Base-by-base conservation (phyloP, 257 asterid species). In the Jacaranda copaia region DNA sequence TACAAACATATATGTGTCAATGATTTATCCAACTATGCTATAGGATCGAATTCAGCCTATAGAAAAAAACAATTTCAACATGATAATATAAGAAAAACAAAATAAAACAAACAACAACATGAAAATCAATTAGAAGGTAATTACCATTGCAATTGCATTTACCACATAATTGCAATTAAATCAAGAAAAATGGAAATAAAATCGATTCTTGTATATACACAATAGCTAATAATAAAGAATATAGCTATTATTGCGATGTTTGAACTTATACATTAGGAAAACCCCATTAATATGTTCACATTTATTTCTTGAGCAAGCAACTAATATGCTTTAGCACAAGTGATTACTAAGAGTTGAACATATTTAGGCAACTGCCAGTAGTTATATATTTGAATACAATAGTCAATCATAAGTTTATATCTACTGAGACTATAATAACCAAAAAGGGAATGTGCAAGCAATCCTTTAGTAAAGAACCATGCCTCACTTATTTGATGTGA, bases 31-130 rank as follows among this genome's bases (percentile, higher is more conserved):
- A 96, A 87, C 99, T 97, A 96, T 83, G 97, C 85, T 72, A 96
- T 90, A 69, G 99, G 99, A 85, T 96, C 99, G 84, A 96, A 96
- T 80, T 96, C 99, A 70, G 97, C 92, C 99, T 95, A 95, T 80
- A 85, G 46, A 85, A 76, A 59, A 76, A 48, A 74, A 53, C 45
- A 58, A 70, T 10, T 49, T 59, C 8, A 77, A 71, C 75, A 20
- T 39, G 42, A 55, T 40, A 63, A 53, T 73, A 46, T 52, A 51
- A 39, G 56, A 49, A 76, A 56, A 67, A 56, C 59, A 80, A 64
- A 38, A 39, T 40, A 74, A 56, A 72, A 20, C 59, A 56, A 67
- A 51, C 38, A 70, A 55, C 32, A 25, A 71, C 45, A 78, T 32
- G 73, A 75, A 56, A 43, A 39, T 67, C 68, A 55, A 59, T 56